phyloP scores from a whole-genome alignment of 139 green algal genomes.

The Haematococcus sp. region DNA sequence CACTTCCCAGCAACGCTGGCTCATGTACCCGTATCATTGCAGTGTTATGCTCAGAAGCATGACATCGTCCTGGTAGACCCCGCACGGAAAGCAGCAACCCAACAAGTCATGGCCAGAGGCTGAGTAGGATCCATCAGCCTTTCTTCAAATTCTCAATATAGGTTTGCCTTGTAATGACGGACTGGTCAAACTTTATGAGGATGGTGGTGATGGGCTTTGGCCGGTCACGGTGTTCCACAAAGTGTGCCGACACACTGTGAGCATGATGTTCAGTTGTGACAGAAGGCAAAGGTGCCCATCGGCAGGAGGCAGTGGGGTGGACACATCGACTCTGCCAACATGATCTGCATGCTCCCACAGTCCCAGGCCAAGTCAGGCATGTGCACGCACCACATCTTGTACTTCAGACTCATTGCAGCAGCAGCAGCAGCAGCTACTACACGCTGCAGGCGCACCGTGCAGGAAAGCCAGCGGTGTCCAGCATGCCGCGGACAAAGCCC shows the following conservation, averaged over 20 bases:
- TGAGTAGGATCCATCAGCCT: too few relatives aligned
- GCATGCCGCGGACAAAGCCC: constrained; percentile 88
- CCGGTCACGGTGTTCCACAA: constrained; percentile 51
- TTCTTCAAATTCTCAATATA: too few relatives aligned
- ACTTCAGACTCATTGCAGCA: background rate
- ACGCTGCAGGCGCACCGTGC: constrained; percentile 46
- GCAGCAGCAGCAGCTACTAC: background rate
- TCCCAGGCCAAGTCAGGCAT: background rate
- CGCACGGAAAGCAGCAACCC: too few relatives aligned
- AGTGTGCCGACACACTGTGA: constrained; percentile 82
- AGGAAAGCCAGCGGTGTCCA: constrained; percentile 89
- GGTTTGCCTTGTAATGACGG: constrained; percentile 69
- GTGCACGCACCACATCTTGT: background rate
- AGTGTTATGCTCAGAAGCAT: too few relatives aligned
- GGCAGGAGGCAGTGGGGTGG: background rate
- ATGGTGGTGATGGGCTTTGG: constrained; percentile 79
- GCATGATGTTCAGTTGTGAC: background rate
- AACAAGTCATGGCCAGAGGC: too few relatives aligned
- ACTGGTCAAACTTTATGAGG: constrained; percentile 84
- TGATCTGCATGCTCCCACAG: background rate
- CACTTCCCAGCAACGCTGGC: too few relatives aligned
- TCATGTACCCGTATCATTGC: too few relatives aligned
- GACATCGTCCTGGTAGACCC: too few relatives aligned
- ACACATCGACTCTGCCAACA: too few relatives aligned
- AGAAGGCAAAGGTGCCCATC: background rate